Base-by-base conservation (phyloP, 768 basidiomycete species). In the Lactarius hengduanensis region DNA sequence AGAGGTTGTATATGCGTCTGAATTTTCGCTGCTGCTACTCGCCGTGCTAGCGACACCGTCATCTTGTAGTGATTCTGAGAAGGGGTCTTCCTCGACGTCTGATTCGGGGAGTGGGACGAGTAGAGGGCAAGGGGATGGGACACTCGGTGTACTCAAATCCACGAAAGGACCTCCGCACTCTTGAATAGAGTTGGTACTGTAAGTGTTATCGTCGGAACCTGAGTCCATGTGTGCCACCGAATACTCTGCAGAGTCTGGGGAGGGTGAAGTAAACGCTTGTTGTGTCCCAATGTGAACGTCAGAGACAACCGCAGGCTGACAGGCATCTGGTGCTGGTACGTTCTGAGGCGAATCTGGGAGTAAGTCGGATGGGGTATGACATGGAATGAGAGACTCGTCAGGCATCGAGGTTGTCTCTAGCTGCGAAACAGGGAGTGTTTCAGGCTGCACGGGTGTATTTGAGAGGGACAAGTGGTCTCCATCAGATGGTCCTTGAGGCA, bases 81-180 rank as follows among this genome's bases (percentile, higher is more conserved):
- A 13, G 9, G 20, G 41, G n/a, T 61, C 54, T 18, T 65, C 65
- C 26, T 65, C 64, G 3, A 28, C 53, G 36, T 65, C 64, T 11
- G 64, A 65, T 11, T 65, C 60, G 13, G 64, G 64, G 18, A 65
- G 59, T 9, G 64, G 64, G 20, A 61, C 36, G 28, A 56, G 32
- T 13, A 15, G 11, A 30, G 64, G 64, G 38, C 4, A 26, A 28
- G 34, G 16, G 30, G 34, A 32, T 22, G 26, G n/a, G 5, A 16
- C 34, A 20, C 22, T 28, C 0, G 4, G 40, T 34, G 15, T 3
- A 13, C 28, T 41, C 4, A n/a, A 47, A 47, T 22, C 45, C 26
- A 18, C 28, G 18, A 20, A 20, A 50, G 20, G 41, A 4, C 1
- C 18, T 41, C 34, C 59, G 50, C 2, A 36, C 28, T 20, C 41